A percentile compares a stretch with the other conserved stretches of the same genome.
Evolutionary conservation across 1,284 basidiomycete species (phyloP).

Genomic region (Fomes fomentarius): DNA sequence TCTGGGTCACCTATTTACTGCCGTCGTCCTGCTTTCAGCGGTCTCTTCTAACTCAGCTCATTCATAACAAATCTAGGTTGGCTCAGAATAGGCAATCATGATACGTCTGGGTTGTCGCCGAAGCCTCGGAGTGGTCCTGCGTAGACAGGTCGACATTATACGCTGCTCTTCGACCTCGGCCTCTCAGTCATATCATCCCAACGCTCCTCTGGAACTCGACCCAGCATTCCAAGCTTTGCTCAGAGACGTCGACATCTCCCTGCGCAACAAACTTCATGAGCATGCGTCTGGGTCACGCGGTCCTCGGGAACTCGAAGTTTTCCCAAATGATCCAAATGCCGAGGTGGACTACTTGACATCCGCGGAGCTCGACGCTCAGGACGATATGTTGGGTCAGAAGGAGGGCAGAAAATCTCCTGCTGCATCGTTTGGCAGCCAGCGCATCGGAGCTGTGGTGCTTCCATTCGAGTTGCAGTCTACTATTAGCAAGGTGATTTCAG

Average conservation of each 20-base stretch:
- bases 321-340: conserved; percentile 37
- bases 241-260: conserved; percentile 66
- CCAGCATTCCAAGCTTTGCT: conserved; percentile 61
- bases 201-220: conserved; percentile 60
- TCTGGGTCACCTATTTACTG: not conserved
- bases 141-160: conserved; percentile 21
- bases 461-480: conserved; percentile 69
- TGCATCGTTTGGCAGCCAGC: conserved; percentile 74
- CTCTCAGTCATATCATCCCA: conserved; percentile 34
- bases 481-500: conserved; percentile 59
- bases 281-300: conserved; percentile 15
- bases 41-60: not conserved
- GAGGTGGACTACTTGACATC: conserved; percentile 30
- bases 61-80: not conserved
- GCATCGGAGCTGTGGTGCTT: conserved; percentile 69
- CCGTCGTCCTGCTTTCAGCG: not conserved
- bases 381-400: conserved; percentile 37
- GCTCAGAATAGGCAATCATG: conserved; percentile 26
- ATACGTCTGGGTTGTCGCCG: conserved; percentile 25
- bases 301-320: conserved; percentile 57
- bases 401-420: conserved; percentile 77
- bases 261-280: conserved; percentile 45
- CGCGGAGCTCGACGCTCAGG: conserved; percentile 31
- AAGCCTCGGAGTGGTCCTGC: conserved; percentile 20
- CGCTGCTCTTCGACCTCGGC: conserved; percentile 28